Base-by-base conservation (phyloP, 164 flowering plant species). In the Sextonia rubra region DNA sequence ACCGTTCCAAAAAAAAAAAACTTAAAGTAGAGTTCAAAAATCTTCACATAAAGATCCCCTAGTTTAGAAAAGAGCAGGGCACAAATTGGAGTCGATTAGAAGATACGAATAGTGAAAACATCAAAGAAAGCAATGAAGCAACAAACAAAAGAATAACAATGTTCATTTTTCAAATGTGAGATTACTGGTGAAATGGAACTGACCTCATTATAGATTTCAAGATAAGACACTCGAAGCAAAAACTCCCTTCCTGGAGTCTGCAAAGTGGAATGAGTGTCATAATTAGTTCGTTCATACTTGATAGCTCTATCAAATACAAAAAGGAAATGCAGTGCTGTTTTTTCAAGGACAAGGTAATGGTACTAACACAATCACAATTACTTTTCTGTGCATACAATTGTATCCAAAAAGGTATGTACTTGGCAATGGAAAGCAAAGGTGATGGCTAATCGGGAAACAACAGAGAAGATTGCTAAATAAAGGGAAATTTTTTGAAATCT, bases 201-300 rank as follows among this genome's bases (percentile, higher is more conserved):
- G 9, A 91, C 99, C 98, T 94, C 99, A 77, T 94, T 94, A 72
- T 94, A 94, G 70, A 94, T 94, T 82, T 94, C 99, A 79, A 94
- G 90, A 85, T 94, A 94, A n/a, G 99, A 94, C 23, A 94, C 97
- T 1, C 99, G 97, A 73, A 94, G 94, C 67, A 94, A 81, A 80
- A 84, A 94, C 80, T 94, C 98, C 60, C 97, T 84, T 71, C 98
- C 98, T 52, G 97, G 98, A 77, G 98, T 94, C 98, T 94, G 92
- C 76, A 63, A 24, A 49, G 29, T 24, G 11, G 32, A 83, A 26
- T 47, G 70, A 81, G 64, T 15, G 15, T 25, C 65, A 22, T 66
- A 24, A 66, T 26, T 55, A 71, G n/a, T 26, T 4, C 18, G 48
- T 48, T 24, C 32, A 18, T 37, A 37, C 20, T 4, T 17, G n/a